These are phyloP conservation scores for Phytopythium ostracodes DNA, from an alignment of 352 stramenopile species.

Conservation along the genomic window DNA sequence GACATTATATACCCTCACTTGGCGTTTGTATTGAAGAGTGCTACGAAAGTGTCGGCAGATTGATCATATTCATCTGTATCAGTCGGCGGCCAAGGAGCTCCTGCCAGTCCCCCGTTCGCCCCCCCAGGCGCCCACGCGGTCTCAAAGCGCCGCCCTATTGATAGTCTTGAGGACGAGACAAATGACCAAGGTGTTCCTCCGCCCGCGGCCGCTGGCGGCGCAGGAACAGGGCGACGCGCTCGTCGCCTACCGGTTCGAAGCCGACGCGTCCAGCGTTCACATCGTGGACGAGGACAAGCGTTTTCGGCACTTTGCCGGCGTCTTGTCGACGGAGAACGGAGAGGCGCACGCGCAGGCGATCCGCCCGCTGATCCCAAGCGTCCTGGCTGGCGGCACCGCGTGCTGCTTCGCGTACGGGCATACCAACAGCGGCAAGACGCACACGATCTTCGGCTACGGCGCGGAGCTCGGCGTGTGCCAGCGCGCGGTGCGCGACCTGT, in stretches of 20 bases:
- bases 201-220: constrained; percentile 26
- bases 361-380: constrained; percentile 18
- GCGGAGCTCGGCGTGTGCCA: constrained; percentile 38
- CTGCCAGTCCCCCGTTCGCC: no score
- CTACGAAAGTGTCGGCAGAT: no score
- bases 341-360: constrained; percentile 28
- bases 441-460: constrained; percentile 58
- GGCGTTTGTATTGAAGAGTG: no score
- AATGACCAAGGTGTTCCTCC: constrained; percentile 39
- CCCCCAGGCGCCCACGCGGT: no score
- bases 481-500: constrained; percentile 30
- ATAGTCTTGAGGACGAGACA: neutral
- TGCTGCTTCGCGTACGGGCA: constrained; percentile 63
- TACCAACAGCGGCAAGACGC: constrained; percentile 58
- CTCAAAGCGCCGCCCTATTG: no score
- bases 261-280: neutral
- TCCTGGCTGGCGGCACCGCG: constrained; percentile 27
- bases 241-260: constrained; percentile 16
- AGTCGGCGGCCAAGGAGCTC: no score
- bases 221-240: constrained; percentile 20
- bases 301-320: constrained; percentile 26
- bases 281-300: constrained; percentile 13
- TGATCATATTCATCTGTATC: no score
- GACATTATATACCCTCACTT: no score
- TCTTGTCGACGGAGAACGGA: constrained; percentile 31